Conservation (phyloP, 225 moss, liverwort and hornwort species). For the Climacium dendroides region DNA sequence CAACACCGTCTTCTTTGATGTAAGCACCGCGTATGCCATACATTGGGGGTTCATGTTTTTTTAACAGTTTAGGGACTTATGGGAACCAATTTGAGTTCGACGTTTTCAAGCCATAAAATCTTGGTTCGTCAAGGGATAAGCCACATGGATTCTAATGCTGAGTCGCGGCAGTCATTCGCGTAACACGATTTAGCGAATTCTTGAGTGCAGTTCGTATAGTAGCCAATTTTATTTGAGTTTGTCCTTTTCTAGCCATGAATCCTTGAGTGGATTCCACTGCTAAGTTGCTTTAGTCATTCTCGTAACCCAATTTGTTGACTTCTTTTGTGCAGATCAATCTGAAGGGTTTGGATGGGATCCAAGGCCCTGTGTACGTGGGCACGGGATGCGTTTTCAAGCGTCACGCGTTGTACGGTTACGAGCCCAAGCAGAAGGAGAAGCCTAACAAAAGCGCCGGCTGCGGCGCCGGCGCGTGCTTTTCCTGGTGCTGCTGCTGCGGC, state of each 20-base stretch:
- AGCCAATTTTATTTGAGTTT: background rate
- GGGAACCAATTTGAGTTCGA: no score
- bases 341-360: slow-evolving; percentile 83
- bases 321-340: slow-evolving; percentile 56
- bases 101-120: background rate
- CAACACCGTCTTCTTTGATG: slow-evolving; percentile 93
- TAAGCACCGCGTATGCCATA: background rate
- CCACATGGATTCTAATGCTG: background rate
- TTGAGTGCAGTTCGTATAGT: slow-evolving; percentile 14
- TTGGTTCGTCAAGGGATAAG: background rate
- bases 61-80: no score
- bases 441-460: background rate
- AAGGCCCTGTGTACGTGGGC: slow-evolving; percentile 92
- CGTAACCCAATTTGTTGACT: background rate
- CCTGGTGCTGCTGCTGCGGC: slow-evolving; percentile 48
- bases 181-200: background rate
- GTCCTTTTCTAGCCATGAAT: background rate
- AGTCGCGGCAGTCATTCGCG: background rate
- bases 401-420: slow-evolving; percentile 74
- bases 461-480: slow-evolving; percentile 14
- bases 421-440: slow-evolving; percentile 57
- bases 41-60: background rate
- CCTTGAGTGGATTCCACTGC: background rate
- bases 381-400: slow-evolving; percentile 84
- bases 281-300: background rate